Base-by-base conservation (phyloP, 768 basidiomycete genomes). In the Pisolithus microcarpus region DNA sequence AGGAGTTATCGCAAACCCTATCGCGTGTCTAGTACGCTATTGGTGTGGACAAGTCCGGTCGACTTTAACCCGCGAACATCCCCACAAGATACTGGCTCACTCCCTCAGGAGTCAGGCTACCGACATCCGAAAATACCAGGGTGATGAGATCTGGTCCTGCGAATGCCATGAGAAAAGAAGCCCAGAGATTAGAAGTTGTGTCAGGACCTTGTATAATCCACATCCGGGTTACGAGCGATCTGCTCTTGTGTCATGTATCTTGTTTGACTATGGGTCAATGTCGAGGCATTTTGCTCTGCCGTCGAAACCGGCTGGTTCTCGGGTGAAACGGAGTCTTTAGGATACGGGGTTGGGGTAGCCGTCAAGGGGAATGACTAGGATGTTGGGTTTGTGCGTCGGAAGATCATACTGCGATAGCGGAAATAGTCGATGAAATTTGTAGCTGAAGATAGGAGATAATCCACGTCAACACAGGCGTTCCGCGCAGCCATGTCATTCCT, bases 381-480 rank as follows among this genome's bases (percentile, higher is more conserved):
- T 80, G 64, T 75, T 76, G 52, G 85, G 73, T 68, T 84, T 84
- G 67, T 90, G 80, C 53, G 84, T 88, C 38, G 90, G 90, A 38
- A 93, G 77, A 74, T 93, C 88, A 64, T 89, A 87, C 62, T 91
- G 88, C 57, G 89, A 91, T 71, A 92, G 71, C 52, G 94, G 94
- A 73, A 96, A 98, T 60, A 94, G 75, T 56, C 95, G 86, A 65
- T 95, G 89, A 68, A 97, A 97, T 74, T 98, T 98, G 78, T 94
- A 98, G 67, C 91, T 92, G 69, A 56, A 54, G 55, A 56, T 52
- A 49, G 30, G 42, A 52, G 63, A 60, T 56, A 56, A 55, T 53
- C 55, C 60, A 53, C 53, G 59, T 61, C 36, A 62, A 52, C 48
- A 60, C 44, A 54, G 46, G 53, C 52, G 31, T 52, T 46, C 26